phyloP scores from a whole-genome alignment of 169 alveolate species.

The Cryptosporidium ubiquitum region DNA sequence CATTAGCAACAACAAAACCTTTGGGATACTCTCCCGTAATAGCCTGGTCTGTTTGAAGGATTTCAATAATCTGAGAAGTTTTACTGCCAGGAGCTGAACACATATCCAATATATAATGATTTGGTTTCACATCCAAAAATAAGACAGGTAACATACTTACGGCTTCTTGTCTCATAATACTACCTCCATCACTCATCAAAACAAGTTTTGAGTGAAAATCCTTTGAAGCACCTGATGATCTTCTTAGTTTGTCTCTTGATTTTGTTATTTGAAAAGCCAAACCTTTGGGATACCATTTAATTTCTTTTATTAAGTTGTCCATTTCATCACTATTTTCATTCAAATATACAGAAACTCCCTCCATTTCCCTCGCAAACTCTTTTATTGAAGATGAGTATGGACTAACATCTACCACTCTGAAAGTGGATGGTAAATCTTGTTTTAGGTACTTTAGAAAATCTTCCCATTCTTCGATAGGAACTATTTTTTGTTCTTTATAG shows the following conservation, averaged over 20 bases:
- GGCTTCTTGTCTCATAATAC: constrained; percentile 87
- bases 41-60: constrained; percentile 63
- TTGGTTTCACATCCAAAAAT: constrained; percentile 80
- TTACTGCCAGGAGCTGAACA: constrained; percentile 94
- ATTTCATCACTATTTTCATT: constrained; percentile 74
- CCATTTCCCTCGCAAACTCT: constrained; percentile 62
- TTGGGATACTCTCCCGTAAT: constrained; percentile 27
- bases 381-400: constrained; percentile 76
- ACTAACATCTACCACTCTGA: constrained; percentile 80
- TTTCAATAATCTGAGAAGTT: constrained; percentile 85
- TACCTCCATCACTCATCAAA: constrained; percentile 82
- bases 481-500: constrained; percentile 50
- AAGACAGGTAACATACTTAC: constrained; percentile 90
- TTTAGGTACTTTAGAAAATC: constrained; percentile 77
- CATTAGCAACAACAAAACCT: constrained; percentile 93
- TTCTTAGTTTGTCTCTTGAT: constrained; percentile 80
- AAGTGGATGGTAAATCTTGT: constrained; percentile 86
- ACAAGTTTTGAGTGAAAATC: constrained; percentile 78
- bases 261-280: constrained; percentile 78
- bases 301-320: constrained; percentile 75
- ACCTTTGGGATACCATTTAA: constrained; percentile 75
- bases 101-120: constrained; percentile 84
- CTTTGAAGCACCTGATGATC: constrained; percentile 76
- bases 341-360: neutral
- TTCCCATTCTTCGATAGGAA: constrained; percentile 81